Conservation (phyloP, 2,329 filamentous ascomycete genomes). For the Lachnum nothofagi region DNA sequence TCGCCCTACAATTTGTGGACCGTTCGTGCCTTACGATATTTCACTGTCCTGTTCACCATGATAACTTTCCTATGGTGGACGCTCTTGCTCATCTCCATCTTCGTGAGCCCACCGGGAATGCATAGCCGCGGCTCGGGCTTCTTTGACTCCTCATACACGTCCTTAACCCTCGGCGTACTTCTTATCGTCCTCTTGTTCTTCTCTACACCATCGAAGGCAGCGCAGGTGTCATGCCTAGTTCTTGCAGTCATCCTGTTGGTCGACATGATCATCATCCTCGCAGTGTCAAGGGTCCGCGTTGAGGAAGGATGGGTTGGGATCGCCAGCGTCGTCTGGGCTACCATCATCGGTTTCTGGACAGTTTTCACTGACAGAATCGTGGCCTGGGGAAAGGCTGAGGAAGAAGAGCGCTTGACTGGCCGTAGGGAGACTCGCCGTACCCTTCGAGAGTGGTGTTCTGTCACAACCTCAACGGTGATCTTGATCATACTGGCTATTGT, state of each 20-base stretch:
- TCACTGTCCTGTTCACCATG: constrained; percentile 70
- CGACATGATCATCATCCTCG: constrained; percentile 73
- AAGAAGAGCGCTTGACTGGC: constrained; percentile 88
- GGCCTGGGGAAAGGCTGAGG: constrained; percentile 84
- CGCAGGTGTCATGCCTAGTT: constrained; percentile 66
- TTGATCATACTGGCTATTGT: constrained; percentile 65
- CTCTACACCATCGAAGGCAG: constrained; percentile 70
- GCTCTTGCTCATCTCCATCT: constrained; percentile 78
- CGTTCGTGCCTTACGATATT: constrained; percentile 71
- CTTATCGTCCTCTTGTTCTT: constrained; percentile 82
- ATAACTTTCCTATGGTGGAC: constrained; percentile 90
- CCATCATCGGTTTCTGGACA: constrained; percentile 73
- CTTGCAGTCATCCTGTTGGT: constrained; percentile 64
- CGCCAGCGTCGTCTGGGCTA: constrained; percentile 75
- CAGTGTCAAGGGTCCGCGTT: constrained; percentile 66
- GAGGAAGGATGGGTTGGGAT: constrained; percentile 94
- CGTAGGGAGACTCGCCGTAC: constrained; percentile 80
- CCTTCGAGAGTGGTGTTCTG: constrained; percentile 75
- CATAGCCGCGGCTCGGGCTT: constrained; percentile 87
- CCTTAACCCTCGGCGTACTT: constrained; percentile 70
- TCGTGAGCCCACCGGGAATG: constrained; percentile 83
- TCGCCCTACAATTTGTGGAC: constrained; percentile 94
- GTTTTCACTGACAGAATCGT: constrained; percentile 76
- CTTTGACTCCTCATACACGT: constrained; percentile 80
- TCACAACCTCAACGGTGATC: constrained; percentile 68